These are phyloP conservation scores for Epichloe coenophiala DNA, from an alignment of 2,329 filamentous ascomycete genomes.

Conservation along the genomic window DNA sequence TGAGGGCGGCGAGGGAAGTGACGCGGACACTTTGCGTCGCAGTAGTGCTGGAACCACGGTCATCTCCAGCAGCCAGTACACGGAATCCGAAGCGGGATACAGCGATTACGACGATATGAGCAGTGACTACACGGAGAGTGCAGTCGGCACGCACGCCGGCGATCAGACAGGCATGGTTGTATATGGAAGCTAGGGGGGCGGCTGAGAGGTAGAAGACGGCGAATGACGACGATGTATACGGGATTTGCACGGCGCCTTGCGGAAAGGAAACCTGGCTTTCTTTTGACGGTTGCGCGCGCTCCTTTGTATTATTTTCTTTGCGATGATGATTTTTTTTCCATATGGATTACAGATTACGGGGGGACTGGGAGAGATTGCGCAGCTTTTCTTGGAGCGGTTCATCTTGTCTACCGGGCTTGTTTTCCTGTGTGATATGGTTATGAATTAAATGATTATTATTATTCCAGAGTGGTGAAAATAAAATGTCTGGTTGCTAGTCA, in stretches of 20 bases:
- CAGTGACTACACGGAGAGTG: conserved; percentile 37
- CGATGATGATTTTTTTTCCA: neutral
- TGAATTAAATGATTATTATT: neutral
- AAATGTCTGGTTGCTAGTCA: neutral
- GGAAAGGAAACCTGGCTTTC: neutral
- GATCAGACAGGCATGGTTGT: conserved; percentile 23
- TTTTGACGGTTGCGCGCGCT: neutral
- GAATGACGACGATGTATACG: neutral
- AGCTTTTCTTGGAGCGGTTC: neutral
- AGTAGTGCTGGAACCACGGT: conserved; percentile 35
- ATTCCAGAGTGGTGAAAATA: neutral
- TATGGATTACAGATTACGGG: neutral
- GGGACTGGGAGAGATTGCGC: neutral
- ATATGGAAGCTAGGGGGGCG: conserved; percentile 11
- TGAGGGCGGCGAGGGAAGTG: conserved; percentile 24
- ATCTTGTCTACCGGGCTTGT: neutral
- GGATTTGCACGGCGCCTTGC: neutral
- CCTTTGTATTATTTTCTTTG: too few relatives aligned
- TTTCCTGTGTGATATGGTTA: neutral
- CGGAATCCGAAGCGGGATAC: conserved; percentile 22
- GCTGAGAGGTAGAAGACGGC: neutral
- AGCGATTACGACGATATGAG: conserved; percentile 27
- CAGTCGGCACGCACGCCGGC: conserved; percentile 8
- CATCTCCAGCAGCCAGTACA: conserved; percentile 27
- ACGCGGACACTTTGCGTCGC: conserved; percentile 35